phyloP scores from a whole-genome alignment of 106 monocot species.

The Platanthera guangdongensis region DNA sequence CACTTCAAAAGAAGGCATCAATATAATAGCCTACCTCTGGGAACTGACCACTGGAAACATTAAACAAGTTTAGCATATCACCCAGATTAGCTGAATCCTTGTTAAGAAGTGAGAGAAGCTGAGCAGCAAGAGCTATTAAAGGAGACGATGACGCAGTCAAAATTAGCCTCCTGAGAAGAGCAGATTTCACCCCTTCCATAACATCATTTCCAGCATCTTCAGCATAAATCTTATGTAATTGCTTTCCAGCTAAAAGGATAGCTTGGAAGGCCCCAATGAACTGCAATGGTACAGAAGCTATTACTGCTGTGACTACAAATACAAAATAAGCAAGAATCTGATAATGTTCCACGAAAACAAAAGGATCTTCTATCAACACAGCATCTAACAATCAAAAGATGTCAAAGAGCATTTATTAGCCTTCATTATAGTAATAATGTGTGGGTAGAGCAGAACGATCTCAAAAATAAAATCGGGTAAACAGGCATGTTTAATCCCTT shows the following conservation, averaged over 20 bases:
- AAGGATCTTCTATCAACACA: background rate
- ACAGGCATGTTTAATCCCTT: background rate
- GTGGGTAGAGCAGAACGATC: background rate
- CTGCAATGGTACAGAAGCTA: slow-evolving; percentile 22
- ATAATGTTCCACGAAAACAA: background rate
- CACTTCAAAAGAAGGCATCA: background rate
- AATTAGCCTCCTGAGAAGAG: slow-evolving; percentile 78
- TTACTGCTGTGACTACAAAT: background rate
- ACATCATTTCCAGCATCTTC: slow-evolving; percentile 24
- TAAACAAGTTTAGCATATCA: slow-evolving; percentile 71
- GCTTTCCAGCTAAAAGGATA: slow-evolving; percentile 68
- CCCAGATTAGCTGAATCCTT: slow-evolving; percentile 72
- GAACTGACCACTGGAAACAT: slow-evolving; percentile 52
- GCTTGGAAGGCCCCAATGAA: slow-evolving; percentile 63
- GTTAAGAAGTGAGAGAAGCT: slow-evolving; percentile 69
- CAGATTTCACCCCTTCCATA: slow-evolving; percentile 36
- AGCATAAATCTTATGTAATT: slow-evolving; percentile 55
- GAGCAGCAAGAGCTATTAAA: slow-evolving; percentile 53
- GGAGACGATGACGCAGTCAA: slow-evolving; percentile 71
- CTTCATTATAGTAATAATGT: background rate
- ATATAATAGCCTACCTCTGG: slow-evolving; percentile 53
- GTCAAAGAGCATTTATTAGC: background rate
- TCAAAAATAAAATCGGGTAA: background rate
- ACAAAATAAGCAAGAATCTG: slow-evolving; percentile 6
- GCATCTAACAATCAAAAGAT: background rate